Conservation (phyloP, 805 yeast species). For the Schwanniomyces vanrijiae region DNA sequence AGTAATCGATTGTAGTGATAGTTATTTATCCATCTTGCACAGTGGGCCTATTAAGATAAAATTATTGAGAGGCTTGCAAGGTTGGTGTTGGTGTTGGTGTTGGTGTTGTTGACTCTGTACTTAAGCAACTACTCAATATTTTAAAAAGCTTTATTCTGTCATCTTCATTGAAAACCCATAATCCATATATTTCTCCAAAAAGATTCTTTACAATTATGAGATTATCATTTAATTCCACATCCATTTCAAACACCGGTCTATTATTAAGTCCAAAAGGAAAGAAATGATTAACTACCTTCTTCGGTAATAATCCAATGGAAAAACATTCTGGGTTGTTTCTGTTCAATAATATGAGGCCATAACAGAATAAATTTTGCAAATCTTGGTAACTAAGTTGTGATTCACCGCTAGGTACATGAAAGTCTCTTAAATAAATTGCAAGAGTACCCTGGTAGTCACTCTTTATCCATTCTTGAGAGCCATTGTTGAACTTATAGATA, state of each 20-base stretch:
- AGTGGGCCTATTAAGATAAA: neutral
- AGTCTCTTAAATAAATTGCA: slow-evolving; percentile 60
- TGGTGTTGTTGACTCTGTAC: slow-evolving; percentile 23
- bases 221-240: slow-evolving; percentile 67
- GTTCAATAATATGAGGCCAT: slow-evolving; percentile 70
- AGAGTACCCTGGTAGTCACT: slow-evolving; percentile 69
- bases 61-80: neutral
- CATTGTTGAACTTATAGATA: slow-evolving; percentile 60
- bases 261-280: slow-evolving; percentile 36
- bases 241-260: slow-evolving; percentile 46
- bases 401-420: slow-evolving; percentile 21
- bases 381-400: slow-evolving; percentile 23
- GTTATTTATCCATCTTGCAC: neutral
- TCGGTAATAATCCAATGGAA: slow-evolving; percentile 66
- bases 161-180: slow-evolving; percentile 72
- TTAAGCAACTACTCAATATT: slow-evolving; percentile 39
- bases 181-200: slow-evolving; percentile 69
- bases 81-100: neutral
- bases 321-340: slow-evolving; percentile 69
- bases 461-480: slow-evolving; percentile 66
- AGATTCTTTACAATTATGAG: slow-evolving; percentile 68
- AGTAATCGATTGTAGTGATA: no score
- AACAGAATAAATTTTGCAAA: slow-evolving; percentile 50
- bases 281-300: slow-evolving; percentile 45
- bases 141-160: slow-evolving; percentile 64